phyloP scores from a whole-genome alignment of 805 yeast genomes.

The Metschnikowia vanudenii region DNA sequence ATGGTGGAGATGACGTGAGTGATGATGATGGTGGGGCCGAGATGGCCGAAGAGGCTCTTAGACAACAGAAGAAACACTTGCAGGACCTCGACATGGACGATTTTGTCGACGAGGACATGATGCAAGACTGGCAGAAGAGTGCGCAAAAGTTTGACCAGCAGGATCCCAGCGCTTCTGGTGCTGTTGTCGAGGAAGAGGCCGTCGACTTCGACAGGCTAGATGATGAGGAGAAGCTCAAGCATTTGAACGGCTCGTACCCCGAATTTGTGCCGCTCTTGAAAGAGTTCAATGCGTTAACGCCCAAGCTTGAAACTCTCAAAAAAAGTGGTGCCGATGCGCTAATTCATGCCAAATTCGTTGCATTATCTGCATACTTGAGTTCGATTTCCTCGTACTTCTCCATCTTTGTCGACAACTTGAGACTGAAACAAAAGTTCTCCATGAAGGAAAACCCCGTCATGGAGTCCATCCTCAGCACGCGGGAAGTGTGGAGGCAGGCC shows the following conservation, averaged over 20 bases:
- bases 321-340: conserved; percentile 20
- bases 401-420: conserved; percentile 57
- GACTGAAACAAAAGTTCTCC: conserved; percentile 51
- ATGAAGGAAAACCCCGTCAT: conserved; percentile 89
- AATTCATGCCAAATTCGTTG: conserved; percentile 58
- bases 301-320: conserved; percentile 40
- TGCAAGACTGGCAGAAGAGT: conserved; percentile 73
- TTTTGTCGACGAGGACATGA: conserved; percentile 65
- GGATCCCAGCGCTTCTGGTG: conserved; percentile 18
- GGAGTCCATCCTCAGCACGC: conserved; percentile 76
- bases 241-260: conserved; percentile 67
- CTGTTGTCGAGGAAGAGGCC: conserved; percentile 16
- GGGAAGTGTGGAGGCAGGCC: conserved; percentile 91
- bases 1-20: conserved; percentile 58
- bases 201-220: conserved; percentile 39
- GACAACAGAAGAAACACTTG: conserved; percentile 73
- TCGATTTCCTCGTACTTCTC: conserved; percentile 78
- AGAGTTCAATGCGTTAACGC: conserved; percentile 51
- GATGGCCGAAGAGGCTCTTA: conserved; percentile 83
- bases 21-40: conserved; percentile 77
- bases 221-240: conserved; percentile 48
- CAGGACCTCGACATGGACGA: conserved; percentile 68
- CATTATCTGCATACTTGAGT: conserved; percentile 77
- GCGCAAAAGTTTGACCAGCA: conserved; percentile 46
- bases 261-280: conserved; percentile 76